phyloP scores from a whole-genome alignment of 73 alveolate genomes.

The Paramecium sexaurelia region DNA sequence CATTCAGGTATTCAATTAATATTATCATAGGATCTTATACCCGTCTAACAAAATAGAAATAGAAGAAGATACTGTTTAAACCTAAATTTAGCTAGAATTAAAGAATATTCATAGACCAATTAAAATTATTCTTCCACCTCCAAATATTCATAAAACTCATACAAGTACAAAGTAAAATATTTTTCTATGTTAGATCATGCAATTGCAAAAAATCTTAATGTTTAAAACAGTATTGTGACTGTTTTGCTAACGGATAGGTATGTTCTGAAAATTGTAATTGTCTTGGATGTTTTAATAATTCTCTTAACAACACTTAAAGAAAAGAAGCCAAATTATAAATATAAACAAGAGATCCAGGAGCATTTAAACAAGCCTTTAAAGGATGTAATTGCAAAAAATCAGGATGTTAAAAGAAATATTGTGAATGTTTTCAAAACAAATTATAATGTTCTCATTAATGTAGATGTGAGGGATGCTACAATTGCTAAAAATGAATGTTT shows the following conservation, averaged over 20 bases:
- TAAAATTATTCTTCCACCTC: slow-evolving; percentile 47
- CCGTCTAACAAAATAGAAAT: neutral
- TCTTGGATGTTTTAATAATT: slow-evolving; percentile 77
- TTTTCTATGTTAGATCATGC: slow-evolving; percentile 51
- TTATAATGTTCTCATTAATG: neutral
- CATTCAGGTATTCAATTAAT: slow-evolving; percentile 19
- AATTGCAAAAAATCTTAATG: slow-evolving; percentile 88
- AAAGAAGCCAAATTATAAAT: slow-evolving; percentile 74
- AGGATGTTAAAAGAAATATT: slow-evolving; percentile 78
- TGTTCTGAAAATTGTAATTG: slow-evolving; percentile 86
- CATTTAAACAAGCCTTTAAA: slow-evolving; percentile 70
- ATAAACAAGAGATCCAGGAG: slow-evolving; percentile 78
- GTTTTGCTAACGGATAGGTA: slow-evolving; percentile 83
- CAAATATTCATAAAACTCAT: neutral
- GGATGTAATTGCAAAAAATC: slow-evolving; percentile 82
- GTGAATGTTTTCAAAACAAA: slow-evolving; percentile 75
- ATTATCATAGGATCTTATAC: neutral
- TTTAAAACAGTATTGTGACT: slow-evolving; percentile 87
- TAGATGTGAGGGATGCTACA: slow-evolving; percentile 35
- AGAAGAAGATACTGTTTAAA: slow-evolving; percentile 47
- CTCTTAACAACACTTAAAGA: slow-evolving; percentile 74
- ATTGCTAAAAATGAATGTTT: neutral
- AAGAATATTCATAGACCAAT: slow-evolving; percentile 26
- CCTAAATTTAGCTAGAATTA: neutral
- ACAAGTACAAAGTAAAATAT: neutral